Percentiles rank a stretch among this genome's conserved stretches.
These are phyloP conservation scores for Hypoxylon sp. DNA, from an alignment of 2,329 filamentous ascomycete species.

Conservation along the genomic window DNA sequence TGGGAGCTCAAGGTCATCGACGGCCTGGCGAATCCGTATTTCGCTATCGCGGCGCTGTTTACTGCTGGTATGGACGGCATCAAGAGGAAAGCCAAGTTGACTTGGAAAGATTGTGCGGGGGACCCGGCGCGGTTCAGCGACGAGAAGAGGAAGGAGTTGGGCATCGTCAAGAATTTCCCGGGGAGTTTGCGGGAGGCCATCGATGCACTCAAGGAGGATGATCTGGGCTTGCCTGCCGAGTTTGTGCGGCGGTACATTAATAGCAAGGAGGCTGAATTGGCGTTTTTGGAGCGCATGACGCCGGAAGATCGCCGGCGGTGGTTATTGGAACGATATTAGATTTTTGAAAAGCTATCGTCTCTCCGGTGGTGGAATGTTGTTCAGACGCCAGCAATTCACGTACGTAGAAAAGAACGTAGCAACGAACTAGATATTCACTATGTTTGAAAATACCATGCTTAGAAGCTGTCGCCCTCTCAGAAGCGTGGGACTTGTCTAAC, in stretches of 20 bases:
- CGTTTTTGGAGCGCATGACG: slow-evolving; percentile 64
- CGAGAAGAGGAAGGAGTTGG: slow-evolving; percentile 64
- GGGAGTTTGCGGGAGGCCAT: slow-evolving; percentile 69
- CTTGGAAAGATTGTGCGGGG: slow-evolving; percentile 66
- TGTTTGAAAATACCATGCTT: not conserved
- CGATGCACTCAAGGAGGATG: slow-evolving; percentile 64
- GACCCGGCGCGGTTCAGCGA: slow-evolving; percentile 68
- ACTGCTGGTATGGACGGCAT: slow-evolving; percentile 72
- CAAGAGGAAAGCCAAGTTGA: slow-evolving; percentile 58
- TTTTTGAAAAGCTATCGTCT: not conserved
- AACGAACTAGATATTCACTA: not conserved
- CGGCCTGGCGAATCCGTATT: slow-evolving; percentile 83
- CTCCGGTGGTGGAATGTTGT: not conserved
- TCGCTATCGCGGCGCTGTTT: slow-evolving; percentile 75
- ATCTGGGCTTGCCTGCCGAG: slow-evolving; percentile 63
- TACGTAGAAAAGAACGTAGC: not conserved
- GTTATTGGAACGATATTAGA: slow-evolving; percentile 76
- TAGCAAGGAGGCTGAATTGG: slow-evolving; percentile 72
- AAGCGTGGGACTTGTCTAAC: not conserved
- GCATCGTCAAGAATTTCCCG: slow-evolving; percentile 70
- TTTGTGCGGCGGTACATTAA: slow-evolving; percentile 70
- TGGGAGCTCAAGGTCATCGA: slow-evolving; percentile 88
- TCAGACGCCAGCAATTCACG: not conserved
- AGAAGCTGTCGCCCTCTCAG: not conserved
- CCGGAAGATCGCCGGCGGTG: slow-evolving; percentile 66